Percentiles rank a stretch among this genome's conserved stretches.
These are phyloP conservation scores for Houttuynia cordata DNA, from an alignment of 164 flowering plant species.

Conservation along the genomic window DNA sequence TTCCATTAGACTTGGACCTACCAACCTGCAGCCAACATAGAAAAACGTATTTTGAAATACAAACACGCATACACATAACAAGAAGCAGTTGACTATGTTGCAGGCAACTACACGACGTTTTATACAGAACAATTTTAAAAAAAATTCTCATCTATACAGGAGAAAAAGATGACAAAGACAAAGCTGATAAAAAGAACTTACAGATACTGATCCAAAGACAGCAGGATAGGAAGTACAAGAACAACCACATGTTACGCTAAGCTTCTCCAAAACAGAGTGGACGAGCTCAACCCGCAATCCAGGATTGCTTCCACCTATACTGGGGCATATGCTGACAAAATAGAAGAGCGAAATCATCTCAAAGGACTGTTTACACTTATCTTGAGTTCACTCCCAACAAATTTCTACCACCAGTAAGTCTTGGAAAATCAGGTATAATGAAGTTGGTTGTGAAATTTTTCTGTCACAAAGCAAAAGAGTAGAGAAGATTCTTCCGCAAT, in stretches of 20 bases:
- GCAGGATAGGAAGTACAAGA: constrained; percentile 47
- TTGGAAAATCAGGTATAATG: neutral
- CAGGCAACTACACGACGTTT: too few species aligned
- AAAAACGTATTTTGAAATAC: neutral
- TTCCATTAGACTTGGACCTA: constrained; percentile 93
- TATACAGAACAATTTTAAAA: too few species aligned
- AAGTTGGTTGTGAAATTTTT: neutral
- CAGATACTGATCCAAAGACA: constrained; percentile 77
- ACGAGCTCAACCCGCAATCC: constrained; percentile 77
- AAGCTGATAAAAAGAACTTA: constrained; percentile 20
- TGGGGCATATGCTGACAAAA: constrained; percentile 61
- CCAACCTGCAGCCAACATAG: constrained; percentile 47
- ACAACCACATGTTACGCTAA: constrained; percentile 72
- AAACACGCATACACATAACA: too few species aligned
- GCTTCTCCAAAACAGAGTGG: constrained; percentile 67
- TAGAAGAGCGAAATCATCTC: neutral
- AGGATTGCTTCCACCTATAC: constrained; percentile 93
- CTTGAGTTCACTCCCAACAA: neutral
- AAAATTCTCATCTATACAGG: too few species aligned
- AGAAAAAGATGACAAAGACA: neutral
- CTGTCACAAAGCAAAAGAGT: neutral
- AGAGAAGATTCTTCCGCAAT: too few species aligned
- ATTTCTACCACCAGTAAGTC: neutral
- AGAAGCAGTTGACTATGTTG: too few species aligned
- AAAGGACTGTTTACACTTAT: neutral